These are phyloP conservation scores for Calonectria ilicicola DNA, from an alignment of 2,329 filamentous ascomycete genomes.

Conservation along the genomic window DNA sequence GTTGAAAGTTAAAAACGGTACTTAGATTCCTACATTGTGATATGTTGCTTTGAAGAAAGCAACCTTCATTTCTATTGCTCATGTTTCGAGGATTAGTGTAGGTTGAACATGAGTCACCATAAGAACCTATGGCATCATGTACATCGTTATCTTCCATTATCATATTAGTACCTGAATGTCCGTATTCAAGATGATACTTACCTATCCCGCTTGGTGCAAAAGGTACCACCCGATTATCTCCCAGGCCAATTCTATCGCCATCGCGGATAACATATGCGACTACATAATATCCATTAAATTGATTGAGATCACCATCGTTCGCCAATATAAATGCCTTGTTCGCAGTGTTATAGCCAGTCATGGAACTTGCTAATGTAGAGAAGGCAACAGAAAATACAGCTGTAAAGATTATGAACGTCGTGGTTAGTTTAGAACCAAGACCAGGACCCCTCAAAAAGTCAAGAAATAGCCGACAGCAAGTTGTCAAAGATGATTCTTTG, in stretches of 20 bases:
- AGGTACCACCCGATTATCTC: neutral
- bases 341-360: neutral
- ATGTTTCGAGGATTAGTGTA: neutral
- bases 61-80: neutral
- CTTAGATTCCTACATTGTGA: neutral
- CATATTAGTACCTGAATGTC: neutral
- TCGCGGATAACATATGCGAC: neutral
- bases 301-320: neutral
- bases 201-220: neutral
- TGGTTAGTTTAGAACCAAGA: neutral
- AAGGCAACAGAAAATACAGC: neutral
- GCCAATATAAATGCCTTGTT: neutral
- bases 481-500: neutral
- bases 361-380: neutral
- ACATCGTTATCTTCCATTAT: neutral
- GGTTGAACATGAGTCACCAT: neutral
- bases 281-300: neutral
- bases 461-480: neutral
- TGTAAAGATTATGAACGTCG: neutral
- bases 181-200: neutral
- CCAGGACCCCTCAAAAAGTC: neutral
- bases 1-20: too few relatives aligned
- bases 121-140: neutral
- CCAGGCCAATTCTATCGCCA: neutral
- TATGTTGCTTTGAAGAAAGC: neutral